These are phyloP conservation scores for Spathaspora boniae DNA, from an alignment of 805 yeast species.

Conservation along the genomic window DNA sequence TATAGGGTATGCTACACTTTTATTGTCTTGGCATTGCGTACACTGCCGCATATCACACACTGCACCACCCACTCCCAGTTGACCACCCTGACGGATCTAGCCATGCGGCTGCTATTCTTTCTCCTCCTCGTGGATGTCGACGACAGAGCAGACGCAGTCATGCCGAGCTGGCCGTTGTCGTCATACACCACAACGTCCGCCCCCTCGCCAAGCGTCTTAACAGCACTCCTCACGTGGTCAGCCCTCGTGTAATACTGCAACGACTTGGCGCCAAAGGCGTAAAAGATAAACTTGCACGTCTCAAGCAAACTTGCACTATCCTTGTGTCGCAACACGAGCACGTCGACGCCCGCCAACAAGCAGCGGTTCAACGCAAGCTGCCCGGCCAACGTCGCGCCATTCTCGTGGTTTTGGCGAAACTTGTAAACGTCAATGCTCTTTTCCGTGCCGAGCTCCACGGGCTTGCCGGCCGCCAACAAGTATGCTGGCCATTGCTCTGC, in stretches of 20 bases:
- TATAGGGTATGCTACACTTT: conserved; percentile 2
- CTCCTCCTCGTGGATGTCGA: not conserved
- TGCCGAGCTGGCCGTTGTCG: conserved; percentile 13
- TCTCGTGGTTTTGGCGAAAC: conserved; percentile 38
- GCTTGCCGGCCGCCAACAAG: conserved; percentile 70
- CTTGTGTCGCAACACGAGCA: conserved; percentile 28
- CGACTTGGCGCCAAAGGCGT: conserved; percentile 42
- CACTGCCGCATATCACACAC: conserved; percentile 44
- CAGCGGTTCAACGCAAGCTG: conserved; percentile 43
- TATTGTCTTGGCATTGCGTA: conserved; percentile 24
- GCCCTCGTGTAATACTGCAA: conserved; percentile 12
- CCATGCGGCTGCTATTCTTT: not conserved
- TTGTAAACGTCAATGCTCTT: conserved; percentile 48
- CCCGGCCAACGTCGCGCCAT: conserved; percentile 23
- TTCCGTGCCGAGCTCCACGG: conserved; percentile 39
- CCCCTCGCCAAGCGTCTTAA: conserved; percentile 5
- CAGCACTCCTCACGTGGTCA: not conserved
- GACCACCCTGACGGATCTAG: conserved; percentile 24
- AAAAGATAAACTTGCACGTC: conserved; percentile 42
- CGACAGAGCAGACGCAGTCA: not conserved
- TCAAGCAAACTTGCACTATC: conserved; percentile 24
- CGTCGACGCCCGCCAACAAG: conserved; percentile 27
- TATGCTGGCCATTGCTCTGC: conserved; percentile 49
- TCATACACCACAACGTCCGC: conserved; percentile 25
- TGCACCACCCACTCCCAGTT: conserved; percentile 71